Conservation (phyloP, 148 eudicot species). For the Camellia granthamiana region DNA sequence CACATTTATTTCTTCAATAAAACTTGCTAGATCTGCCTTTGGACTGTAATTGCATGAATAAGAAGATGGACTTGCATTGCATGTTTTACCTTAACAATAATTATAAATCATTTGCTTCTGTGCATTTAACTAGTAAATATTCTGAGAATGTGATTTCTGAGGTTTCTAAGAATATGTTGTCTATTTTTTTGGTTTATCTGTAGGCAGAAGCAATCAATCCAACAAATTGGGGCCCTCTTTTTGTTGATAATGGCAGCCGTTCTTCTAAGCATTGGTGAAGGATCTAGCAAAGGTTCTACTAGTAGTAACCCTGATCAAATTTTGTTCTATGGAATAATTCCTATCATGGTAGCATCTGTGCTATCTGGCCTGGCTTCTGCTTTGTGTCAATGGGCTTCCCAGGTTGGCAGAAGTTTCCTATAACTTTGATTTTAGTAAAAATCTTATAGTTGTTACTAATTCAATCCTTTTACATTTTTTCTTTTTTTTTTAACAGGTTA, state of each 20-base stretch:
- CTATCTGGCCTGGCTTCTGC: constrained; percentile 96
- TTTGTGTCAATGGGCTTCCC: constrained; percentile 99
- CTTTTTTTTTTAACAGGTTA: constrained; percentile 44
- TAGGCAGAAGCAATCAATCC: constrained; percentile 94
- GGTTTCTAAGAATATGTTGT: constrained; percentile 9
- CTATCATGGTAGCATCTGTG: constrained; percentile 85
- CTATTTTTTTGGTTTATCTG: constrained; percentile 14
- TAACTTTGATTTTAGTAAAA: constrained; percentile 1
- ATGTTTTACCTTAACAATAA: not conserved
- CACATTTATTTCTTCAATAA: constrained; percentile 3
- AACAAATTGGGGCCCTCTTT: constrained; percentile 94
- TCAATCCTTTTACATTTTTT: not conserved
- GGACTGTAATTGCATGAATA: constrained; percentile 1
- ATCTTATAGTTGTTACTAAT: not conserved
- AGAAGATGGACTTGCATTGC: not conserved
- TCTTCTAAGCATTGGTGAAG: constrained; percentile 92
- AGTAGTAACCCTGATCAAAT: constrained; percentile 63
- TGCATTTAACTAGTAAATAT: not conserved
- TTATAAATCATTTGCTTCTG: not conserved
- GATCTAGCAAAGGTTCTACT: constrained; percentile 74
- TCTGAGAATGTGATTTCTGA: not conserved
- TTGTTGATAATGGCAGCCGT: constrained; percentile 85
- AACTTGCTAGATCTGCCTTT: not conserved
- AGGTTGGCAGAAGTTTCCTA: constrained; percentile 46
- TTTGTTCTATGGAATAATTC: constrained; percentile 79